Conservation (phyloP, 2,329 filamentous ascomycete species). For the Botrytis hyacinthi region DNA sequence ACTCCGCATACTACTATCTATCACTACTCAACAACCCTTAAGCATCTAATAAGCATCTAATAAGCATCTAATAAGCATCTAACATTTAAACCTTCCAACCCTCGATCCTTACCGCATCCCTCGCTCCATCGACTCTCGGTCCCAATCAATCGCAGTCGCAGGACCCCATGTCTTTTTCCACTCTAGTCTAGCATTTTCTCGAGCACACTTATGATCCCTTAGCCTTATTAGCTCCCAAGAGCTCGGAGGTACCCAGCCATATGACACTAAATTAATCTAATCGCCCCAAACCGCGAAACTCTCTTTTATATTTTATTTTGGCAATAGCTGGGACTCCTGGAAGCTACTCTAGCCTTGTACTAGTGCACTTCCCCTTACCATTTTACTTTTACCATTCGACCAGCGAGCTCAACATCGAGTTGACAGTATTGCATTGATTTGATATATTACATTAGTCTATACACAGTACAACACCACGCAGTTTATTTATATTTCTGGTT, state of each 20-base stretch:
- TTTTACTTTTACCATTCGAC: not conserved
- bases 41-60: not conserved
- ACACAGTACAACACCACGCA: not conserved
- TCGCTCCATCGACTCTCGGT: slow-evolving; percentile 14
- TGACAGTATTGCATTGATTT: not conserved
- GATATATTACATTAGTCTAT: not conserved
- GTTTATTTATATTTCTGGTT: not conserved
- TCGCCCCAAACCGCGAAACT: not conserved
- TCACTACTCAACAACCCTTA: not conserved
- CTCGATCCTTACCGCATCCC: slow-evolving; percentile 9
- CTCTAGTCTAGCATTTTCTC: not conserved
- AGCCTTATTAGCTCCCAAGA: not conserved
- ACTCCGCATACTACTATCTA: not conserved
- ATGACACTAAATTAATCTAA: slow-evolving; percentile 1
- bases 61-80: not conserved
- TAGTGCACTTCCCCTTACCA: not conserved
- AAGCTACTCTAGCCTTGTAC: slow-evolving; percentile 4
- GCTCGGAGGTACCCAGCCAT: not conserved
- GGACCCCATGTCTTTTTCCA: slow-evolving; percentile 2
- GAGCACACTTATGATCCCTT: not conserved
- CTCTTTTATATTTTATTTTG: slow-evolving; percentile 1
- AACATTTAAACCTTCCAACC: not conserved
- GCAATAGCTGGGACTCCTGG: not conserved
- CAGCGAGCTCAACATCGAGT: not conserved
- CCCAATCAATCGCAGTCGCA: not conserved